Conservation (phyloP, 1,284 basidiomycete genomes). For the Fomes fomentarius region DNA sequence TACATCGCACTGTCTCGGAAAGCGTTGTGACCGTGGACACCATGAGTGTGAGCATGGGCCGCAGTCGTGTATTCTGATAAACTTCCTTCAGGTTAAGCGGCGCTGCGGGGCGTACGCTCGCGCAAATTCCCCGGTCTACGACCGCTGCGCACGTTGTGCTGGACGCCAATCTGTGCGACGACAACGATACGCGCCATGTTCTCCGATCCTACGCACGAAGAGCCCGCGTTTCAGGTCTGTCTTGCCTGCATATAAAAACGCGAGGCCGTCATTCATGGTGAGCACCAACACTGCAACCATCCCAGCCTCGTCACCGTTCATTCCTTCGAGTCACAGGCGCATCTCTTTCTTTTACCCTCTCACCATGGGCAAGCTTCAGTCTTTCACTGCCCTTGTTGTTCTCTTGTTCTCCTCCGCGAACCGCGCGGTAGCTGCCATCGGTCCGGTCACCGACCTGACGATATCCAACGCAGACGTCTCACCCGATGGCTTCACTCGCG, state of each 20-base stretch:
- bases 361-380: slow-evolving; percentile 6
- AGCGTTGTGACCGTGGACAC: neutral
- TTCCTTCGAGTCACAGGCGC: neutral
- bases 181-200: neutral
- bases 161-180: neutral
- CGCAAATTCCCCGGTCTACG: slow-evolving; percentile 4
- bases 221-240: too few species aligned
- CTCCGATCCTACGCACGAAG: neutral
- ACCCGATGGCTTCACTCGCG: slow-evolving; percentile 26
- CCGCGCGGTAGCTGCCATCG: slow-evolving; percentile 12
- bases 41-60: neutral
- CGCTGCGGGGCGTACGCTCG: neutral
- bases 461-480: slow-evolving; percentile 24
- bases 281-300: neutral
- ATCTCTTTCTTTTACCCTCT: neutral
- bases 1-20: neutral
- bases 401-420: neutral
- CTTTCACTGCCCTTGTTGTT: neutral
- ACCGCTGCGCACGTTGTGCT: too few species aligned
- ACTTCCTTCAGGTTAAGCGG: neutral
- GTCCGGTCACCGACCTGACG: slow-evolving; percentile 21
- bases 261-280: neutral
- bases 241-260: neutral
- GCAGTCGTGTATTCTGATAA: neutral
- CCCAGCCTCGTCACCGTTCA: neutral